phyloP scores from a whole-genome alignment of 108 stramenopile genomes.

The Discostella stelligeroides region DNA sequence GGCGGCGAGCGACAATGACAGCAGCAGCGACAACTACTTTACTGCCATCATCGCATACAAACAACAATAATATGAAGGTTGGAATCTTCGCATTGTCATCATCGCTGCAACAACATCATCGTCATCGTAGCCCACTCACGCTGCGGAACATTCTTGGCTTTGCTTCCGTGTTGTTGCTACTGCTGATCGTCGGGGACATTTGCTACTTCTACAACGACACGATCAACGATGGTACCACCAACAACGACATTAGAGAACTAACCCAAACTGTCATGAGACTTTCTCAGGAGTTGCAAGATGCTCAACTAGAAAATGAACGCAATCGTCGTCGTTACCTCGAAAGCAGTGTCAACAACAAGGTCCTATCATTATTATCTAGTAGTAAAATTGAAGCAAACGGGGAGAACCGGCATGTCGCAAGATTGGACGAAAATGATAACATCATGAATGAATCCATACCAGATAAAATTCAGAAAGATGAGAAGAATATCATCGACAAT shows the following conservation, averaged over 20 bases:
- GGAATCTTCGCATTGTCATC: no score
- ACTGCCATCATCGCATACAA: not conserved
- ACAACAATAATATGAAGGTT: not conserved
- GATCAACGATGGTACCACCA: no score
- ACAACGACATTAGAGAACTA: not conserved
- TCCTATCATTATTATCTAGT: not conserved
- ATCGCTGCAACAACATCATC: not conserved
- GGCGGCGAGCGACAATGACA: not conserved
- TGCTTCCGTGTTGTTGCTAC: not conserved
- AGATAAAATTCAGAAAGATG: not conserved
- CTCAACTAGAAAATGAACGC: not conserved
- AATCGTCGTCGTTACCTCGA: no score
- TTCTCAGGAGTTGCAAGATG: not conserved
- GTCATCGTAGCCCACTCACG: not conserved
- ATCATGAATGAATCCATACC: not conserved
- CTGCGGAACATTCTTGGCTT: not conserved
- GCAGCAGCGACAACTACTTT: not conserved
- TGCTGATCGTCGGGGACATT: not conserved
- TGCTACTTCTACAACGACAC: not conserved
- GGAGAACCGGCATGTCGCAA: not conserved
- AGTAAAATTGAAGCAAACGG: not conserved
- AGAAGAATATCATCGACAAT: not conserved
- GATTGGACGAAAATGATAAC: not conserved
- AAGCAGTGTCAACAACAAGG: no score
- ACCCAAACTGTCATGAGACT: constrained; percentile 3